Base-by-base conservation (phyloP, 768 basidiomycete genomes). In the Mycena vulgaris region DNA sequence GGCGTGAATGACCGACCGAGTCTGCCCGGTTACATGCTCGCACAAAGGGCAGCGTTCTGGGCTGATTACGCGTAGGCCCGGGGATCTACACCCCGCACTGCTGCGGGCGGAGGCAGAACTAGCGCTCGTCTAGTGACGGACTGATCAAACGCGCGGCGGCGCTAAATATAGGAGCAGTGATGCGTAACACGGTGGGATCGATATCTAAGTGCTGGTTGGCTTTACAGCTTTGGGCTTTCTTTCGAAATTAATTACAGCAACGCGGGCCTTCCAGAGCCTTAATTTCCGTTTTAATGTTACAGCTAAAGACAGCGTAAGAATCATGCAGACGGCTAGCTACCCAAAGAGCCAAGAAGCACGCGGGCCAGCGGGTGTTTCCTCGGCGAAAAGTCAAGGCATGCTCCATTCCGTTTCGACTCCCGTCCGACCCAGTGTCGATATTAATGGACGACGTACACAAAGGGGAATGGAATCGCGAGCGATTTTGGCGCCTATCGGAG, bases 401-500 rank as follows among this genome's bases (percentile, higher is more conserved):
- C 2, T 30, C 13, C 2, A 25, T 51, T 51, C 28, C n/a, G 40
- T 42, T 14, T 47, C 5, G 33, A 35, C 33, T 35, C n/a, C 23
- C 25, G 23, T 14, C 14, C 48, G 48, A 49, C 21, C 21, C 42
- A 45, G 21, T 45, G 8, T 40, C 19, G 42, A 45, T 45, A 45
- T 45, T 45, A 21, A 45, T 45, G 48, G 48, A 49, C 27, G 27
- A n/a, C n/a, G 45, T n/a, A 16, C 14, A 39, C n/a, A 16, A 3
- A 3, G 42, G 5, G 48, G 10, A 49, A 49, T 25, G 48, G 48
- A 25, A 49, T 27, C 27, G 25, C 48, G 48, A 49, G 48, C 48
- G 25, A 49, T 49, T 49, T 49, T 49, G 48, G 27, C 48, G 48
- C 48, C 23, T 49, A 49, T 49, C 48, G 13, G 48, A 49, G 27